These are phyloP conservation scores for Zygotorulaspora sp. DNA, from an alignment of 805 yeast species.

Conservation along the genomic window DNA sequence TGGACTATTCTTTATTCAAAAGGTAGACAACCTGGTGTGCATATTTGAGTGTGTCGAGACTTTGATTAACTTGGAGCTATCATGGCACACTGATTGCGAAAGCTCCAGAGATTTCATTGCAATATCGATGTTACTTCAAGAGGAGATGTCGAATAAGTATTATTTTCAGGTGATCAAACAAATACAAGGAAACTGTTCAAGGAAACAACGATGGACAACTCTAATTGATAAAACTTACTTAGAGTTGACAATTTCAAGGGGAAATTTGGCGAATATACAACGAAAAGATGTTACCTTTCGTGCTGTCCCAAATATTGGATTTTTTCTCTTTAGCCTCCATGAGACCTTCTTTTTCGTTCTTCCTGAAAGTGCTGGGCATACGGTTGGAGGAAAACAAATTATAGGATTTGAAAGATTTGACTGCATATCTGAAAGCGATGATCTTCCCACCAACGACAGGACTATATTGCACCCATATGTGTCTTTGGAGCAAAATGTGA, in stretches of 20 bases:
- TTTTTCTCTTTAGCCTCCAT: slow-evolving; percentile 16
- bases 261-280: background rate
- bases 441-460: background rate
- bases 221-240: slow-evolving; percentile 5
- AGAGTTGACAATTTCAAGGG: background rate
- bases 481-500: slow-evolving; percentile 3
- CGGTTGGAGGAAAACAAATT: slow-evolving; percentile 12
- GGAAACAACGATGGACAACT: slow-evolving; percentile 7
- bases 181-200: slow-evolving; percentile 3
- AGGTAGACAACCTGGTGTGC: slow-evolving; percentile 3
- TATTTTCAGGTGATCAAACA: slow-evolving; percentile 15
- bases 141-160: slow-evolving; percentile 1
- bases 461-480: slow-evolving; percentile 2
- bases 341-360: slow-evolving; percentile 12
- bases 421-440: slow-evolving; percentile 3
- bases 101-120: slow-evolving; percentile 16
- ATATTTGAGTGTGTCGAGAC: slow-evolving; percentile 10
- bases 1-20: slow-evolving; percentile 10
- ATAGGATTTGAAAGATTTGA: slow-evolving; percentile 2
- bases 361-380: slow-evolving; percentile 20
- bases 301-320: slow-evolving; percentile 22
- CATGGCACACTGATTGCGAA: slow-evolving; percentile 13
- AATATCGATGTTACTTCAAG: slow-evolving; percentile 12
- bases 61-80: slow-evolving; percentile 13
- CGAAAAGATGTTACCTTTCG: slow-evolving; percentile 8